phyloP scores from a whole-genome alignment of 345 rosid species.

The Gynandropsis gynandra region DNA sequence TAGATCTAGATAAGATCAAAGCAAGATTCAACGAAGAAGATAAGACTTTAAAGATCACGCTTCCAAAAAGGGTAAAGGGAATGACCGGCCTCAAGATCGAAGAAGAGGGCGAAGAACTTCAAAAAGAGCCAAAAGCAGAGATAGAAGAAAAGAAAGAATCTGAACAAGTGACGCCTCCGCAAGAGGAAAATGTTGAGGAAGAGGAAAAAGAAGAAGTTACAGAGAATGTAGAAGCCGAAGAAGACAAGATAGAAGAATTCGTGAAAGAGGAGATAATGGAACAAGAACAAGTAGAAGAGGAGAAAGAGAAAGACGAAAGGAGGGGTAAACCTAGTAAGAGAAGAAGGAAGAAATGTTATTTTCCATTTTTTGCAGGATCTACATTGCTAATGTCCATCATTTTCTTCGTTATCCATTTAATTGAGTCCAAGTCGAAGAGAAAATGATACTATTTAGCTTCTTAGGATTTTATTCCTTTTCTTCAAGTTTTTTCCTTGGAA shows the following conservation, averaged over 20 bases:
- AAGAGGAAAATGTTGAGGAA: conserved; percentile 23
- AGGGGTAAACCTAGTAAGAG: conserved; percentile 19
- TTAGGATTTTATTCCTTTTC: not conserved
- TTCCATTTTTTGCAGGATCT: conserved; percentile 29
- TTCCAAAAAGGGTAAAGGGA: conserved; percentile 60
- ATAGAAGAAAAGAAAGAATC: conserved; percentile 13
- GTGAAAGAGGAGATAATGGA: conserved; percentile 21
- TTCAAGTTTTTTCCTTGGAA: not conserved
- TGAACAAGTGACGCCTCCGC: conserved; percentile 12
- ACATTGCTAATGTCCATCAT: conserved; percentile 26
- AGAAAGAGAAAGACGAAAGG: conserved; percentile 4
- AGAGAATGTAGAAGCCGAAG: conserved; percentile 9
- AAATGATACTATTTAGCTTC: not conserved
- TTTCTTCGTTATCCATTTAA: conserved; percentile 22
- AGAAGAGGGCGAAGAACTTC: conserved; percentile 32
- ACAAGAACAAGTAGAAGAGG: conserved; percentile 15
- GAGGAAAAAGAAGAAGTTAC: conserved; percentile 20
- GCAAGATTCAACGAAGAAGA: conserved; percentile 53
- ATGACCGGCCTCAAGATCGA: conserved; percentile 42
- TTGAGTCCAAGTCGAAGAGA: conserved; percentile 17
- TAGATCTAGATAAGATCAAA: conserved; percentile 52
- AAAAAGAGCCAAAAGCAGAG: conserved; percentile 7
- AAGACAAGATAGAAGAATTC: conserved; percentile 13
- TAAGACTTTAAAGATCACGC: conserved; percentile 39
- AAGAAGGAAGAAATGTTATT: conserved; percentile 24